A percentile compares a stretch with the other conserved stretches of the same genome.
These are phyloP conservation scores for Taphrina sp. DNA, from an alignment of 1,139 yeast species.

Conservation along the genomic window DNA sequence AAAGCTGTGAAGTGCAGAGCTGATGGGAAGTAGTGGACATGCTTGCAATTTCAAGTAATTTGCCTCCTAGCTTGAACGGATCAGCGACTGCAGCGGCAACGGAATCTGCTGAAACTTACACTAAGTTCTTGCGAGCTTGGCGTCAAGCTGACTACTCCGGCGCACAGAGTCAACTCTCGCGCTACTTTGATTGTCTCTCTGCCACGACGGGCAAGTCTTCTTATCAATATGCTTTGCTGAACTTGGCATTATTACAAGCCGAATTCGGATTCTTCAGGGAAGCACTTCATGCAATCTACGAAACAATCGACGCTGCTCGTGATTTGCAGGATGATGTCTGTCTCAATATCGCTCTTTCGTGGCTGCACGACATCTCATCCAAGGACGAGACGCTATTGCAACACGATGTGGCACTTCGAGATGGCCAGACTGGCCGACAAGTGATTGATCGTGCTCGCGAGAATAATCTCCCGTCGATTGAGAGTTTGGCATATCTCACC, in stretches of 20 bases:
- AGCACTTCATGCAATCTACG: slow-evolving; percentile 70
- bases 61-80: too few species aligned
- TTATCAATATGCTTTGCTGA: slow-evolving; percentile 78
- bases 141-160: slow-evolving; percentile 66
- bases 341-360: slow-evolving; percentile 70
- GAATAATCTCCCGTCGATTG: not conserved
- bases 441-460: slow-evolving; percentile 33
- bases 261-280: slow-evolving; percentile 71
- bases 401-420: slow-evolving; percentile 48
- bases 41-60: too few species aligned
- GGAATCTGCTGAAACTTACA: too few species aligned
- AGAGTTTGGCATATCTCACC: not conserved
- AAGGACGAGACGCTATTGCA: slow-evolving; percentile 60
- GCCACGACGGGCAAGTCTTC: slow-evolving; percentile 51
- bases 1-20: too few species aligned
- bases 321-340: slow-evolving; percentile 77
- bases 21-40: too few species aligned
- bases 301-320: slow-evolving; percentile 83
- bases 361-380: slow-evolving; percentile 64
- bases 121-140: slow-evolving; percentile 47
- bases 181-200: slow-evolving; percentile 84
- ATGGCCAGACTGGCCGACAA: slow-evolving; percentile 41
- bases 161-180: slow-evolving; percentile 69
- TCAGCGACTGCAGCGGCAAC: too few species aligned
- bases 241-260: slow-evolving; percentile 75